Evolutionary conservation across 805 yeast genomes (phyloP), one percentile per base, ranked within the genome.

Genomic region (Pichia pseudocactophila): DNA sequence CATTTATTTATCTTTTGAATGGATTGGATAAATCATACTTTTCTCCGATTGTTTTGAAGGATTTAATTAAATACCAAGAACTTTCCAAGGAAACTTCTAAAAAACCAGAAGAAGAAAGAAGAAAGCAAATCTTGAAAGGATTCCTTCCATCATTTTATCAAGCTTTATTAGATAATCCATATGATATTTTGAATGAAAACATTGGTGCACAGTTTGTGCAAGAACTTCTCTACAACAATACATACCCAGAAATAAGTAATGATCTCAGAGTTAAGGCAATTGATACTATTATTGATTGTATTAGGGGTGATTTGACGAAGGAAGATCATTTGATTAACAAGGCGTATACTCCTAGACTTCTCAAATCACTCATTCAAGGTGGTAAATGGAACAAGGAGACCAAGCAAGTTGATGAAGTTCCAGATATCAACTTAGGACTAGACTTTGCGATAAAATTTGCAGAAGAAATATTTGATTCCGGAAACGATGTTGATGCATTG

Each of bases 1-100:
- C 97, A 34, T 78, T 88, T 57, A 65, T 90, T 43, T 89, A 86
- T 61, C 66, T 90, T 44, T 68, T 89, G 47, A 71, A 78, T 43
- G 96, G 95, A 4, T 69, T 82, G 46, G 84, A 82, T 54, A 84
- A 87, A 33, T 81, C 82, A 58, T 89, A 79, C 59, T 90, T 90
- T 63, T 73, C 84, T 17, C 95, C 95, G 40, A 53, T 64, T 8
- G 71, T 73, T 34, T 71, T 78, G 57, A 76, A 76, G 42, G 80
- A 80, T 43, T 65, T 89, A 42, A 56, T 62, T 30, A 71, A 65
- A 54, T 82, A 83, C 57, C 74, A 80, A 54, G 75, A 71, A 49
- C 58, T 80, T 59, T 74, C 86, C 34, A 58, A 68, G 45, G 72
- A 69, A 46, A 87, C 96, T 1, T 79, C 96, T 15, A 90, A 89